Conservation (phyloP, 2,329 filamentous ascomycete genomes). For the Ophiosphaerella herpotricha region DNA sequence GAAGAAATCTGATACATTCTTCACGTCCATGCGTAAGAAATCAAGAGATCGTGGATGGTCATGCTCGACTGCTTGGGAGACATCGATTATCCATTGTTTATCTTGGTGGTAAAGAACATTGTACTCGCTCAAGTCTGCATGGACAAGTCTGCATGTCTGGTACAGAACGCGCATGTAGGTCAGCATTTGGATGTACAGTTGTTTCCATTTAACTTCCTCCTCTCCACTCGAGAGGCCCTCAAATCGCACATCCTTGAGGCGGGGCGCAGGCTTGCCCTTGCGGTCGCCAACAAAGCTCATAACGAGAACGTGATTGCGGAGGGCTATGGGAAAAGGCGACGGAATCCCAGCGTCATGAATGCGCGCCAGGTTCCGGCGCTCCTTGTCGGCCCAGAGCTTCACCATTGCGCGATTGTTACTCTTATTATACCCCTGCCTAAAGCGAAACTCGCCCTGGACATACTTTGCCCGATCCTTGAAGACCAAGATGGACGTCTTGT, state of each 20-base stretch:
- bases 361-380: conserved; percentile 89
- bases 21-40: conserved; percentile 97
- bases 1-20: conserved; percentile 96
- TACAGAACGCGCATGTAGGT: conserved; percentile 92
- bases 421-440: conserved; percentile 90
- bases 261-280: conserved; percentile 84
- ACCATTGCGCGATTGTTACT: conserved; percentile 96
- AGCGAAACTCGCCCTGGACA: conserved; percentile 91
- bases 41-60: conserved; percentile 92
- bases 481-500: conserved; percentile 96
- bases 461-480: conserved; percentile 99
- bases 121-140: conserved; percentile 97
- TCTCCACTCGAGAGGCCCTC: conserved; percentile 61
- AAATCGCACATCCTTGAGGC: conserved; percentile 84
- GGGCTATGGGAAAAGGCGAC: conserved; percentile 84
- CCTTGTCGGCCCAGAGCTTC: conserved; percentile 98
- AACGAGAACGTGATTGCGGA: conserved; percentile 91
- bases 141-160: conserved; percentile 87
- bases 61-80: conserved; percentile 95
- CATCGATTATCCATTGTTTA: conserved; percentile 91
- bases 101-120: conserved; percentile 88
- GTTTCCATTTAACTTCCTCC: conserved; percentile 71
- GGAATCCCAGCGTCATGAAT: conserved; percentile 84
- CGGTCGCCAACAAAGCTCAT: conserved; percentile 92
- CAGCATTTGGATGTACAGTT: conserved; percentile 80